A percentile compares a stretch with the other conserved stretches of the same genome.
Conservation (phyloP, 306 rosid genomes). For the Castanea mollissima region DNA sequence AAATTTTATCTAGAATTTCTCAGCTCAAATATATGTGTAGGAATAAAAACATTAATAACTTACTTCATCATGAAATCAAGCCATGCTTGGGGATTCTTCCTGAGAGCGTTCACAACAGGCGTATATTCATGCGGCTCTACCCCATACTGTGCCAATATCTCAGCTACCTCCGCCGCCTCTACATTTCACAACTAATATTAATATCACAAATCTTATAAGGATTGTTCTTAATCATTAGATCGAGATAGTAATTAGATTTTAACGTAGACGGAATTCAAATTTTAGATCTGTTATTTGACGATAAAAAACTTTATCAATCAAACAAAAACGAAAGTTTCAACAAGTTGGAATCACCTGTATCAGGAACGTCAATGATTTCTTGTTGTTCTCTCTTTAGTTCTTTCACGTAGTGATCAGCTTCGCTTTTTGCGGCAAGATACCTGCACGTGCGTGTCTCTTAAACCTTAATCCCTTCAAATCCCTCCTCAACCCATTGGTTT, state of each 20-base stretch:
- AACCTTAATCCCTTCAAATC: neutral
- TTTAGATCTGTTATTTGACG: too few relatives aligned
- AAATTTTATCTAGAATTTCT: neutral
- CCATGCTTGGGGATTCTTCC: conserved; percentile 87
- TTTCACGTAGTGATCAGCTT: conserved; percentile 73
- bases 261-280: too few relatives aligned
- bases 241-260: too few relatives aligned
- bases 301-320: too few relatives aligned
- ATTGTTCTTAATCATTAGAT: too few relatives aligned
- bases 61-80: conserved; percentile 98
- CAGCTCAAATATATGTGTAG: neutral
- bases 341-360: conserved; percentile 44
- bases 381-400: conserved; percentile 85
- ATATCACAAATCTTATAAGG: too few relatives aligned
- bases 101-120: conserved; percentile 78
- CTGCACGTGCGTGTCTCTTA: conserved; percentile 22
- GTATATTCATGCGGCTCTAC: conserved; percentile 72
- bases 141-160: conserved; percentile 69
- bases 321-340: neutral
- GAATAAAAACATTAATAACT: conserved; percentile 2
- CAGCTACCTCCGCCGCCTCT: conserved; percentile 94
- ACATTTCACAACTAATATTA: neutral
- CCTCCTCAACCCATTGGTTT: too few relatives aligned
- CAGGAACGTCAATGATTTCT: conserved; percentile 71
- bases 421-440: conserved; percentile 90